Percentiles rank a stretch among this genome's conserved stretches.
phyloP scores from a whole-genome alignment of 2,329 filamentous ascomycete genomes.

The Apiospora phragmitis region DNA sequence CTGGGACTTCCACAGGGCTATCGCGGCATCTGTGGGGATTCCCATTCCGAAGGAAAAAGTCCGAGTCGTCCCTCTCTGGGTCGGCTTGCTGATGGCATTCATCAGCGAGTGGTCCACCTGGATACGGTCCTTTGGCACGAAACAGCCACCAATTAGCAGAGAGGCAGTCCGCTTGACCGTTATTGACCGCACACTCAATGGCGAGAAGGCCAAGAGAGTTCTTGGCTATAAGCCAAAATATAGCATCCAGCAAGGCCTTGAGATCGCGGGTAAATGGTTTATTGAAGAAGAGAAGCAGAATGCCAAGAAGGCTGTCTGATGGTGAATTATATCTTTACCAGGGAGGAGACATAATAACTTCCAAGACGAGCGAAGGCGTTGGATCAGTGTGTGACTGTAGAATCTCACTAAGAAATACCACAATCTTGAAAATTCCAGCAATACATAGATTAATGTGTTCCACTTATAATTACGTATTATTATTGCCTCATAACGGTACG shows the following conservation, averaged over 20 bases:
- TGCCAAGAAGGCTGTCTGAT: not conserved
- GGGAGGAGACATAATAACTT: too few relatives aligned
- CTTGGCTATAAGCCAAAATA: slow-evolving; percentile 22
- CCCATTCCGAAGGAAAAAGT: slow-evolving; percentile 21
- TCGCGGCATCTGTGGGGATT: slow-evolving; percentile 22
- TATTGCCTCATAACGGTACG: too few relatives aligned
- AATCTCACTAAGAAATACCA: too few relatives aligned
- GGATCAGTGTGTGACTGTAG: too few relatives aligned
- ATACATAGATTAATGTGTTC: too few relatives aligned
- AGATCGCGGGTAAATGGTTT: slow-evolving; percentile 22
- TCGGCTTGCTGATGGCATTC: slow-evolving; percentile 25
- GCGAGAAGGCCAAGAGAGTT: slow-evolving; percentile 20
- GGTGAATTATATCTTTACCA: too few relatives aligned
- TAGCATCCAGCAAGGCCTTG: slow-evolving; percentile 17
- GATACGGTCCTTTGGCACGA: slow-evolving; percentile 17
- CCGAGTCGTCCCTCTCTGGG: slow-evolving; percentile 21
- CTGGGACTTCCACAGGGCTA: slow-evolving; percentile 32
- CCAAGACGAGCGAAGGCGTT: too few relatives aligned
- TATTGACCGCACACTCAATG: slow-evolving; percentile 20
- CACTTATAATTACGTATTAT: too few relatives aligned
- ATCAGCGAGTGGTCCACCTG: slow-evolving; percentile 27
- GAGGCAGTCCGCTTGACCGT: slow-evolving; percentile 20
- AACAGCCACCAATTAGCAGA: slow-evolving; percentile 18
- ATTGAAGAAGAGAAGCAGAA: slow-evolving; percentile 13
- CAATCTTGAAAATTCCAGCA: too few relatives aligned